Base-by-base conservation (phyloP, 345 rosid species). In the Dipteronia dyeriana region DNA sequence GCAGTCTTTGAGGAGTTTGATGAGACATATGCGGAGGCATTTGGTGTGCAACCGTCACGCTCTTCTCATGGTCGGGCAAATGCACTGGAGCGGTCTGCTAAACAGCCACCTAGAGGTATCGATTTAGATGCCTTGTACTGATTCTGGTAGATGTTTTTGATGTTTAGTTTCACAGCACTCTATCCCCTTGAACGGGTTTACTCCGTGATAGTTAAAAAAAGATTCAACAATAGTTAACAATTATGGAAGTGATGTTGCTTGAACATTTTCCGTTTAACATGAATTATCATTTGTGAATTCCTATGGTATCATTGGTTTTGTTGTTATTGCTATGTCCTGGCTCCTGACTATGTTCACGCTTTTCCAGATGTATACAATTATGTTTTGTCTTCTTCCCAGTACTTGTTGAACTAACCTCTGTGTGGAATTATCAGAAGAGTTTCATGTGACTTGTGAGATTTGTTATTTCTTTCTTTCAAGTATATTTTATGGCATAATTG, bases 1-100 rank as follows among this genome's bases (percentile, higher is more conserved):
- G 94, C 98, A 12, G 85, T 90, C 51, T 97, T 92, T 79, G 98
- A 94, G 90, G 97, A 97, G 94, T 92, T 86, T 82, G 99, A 94
- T 81, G 97, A 92, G 90, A 97, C 99, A 0, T 94, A 97, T 82
- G 92, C 97, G 2, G 96, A 97, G 82, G 99, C 99, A n/a, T 97
- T 97, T 78, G 98, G 98, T n/a, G 86, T 81, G 39, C 97, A 82
- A 70, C 76, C 89, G 3, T 38, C 83, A 4, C 90, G 86, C 65
- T 51, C 82, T 74, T 80, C 88, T 22, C 79, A 31, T 62, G 84
- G 82, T 78, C 69, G 82, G 1, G 70, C 64, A 64, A 82, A 38
- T 75, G 49, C 25, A 19, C 49, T 78, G 68, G 86, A 81, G 74
- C 90, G 81, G 64, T 86, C 83, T 34, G 81, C 56, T 76, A 94